Base-by-base conservation (phyloP, 352 stramenopile genomes). In the Blastocystis sp. region DNA sequence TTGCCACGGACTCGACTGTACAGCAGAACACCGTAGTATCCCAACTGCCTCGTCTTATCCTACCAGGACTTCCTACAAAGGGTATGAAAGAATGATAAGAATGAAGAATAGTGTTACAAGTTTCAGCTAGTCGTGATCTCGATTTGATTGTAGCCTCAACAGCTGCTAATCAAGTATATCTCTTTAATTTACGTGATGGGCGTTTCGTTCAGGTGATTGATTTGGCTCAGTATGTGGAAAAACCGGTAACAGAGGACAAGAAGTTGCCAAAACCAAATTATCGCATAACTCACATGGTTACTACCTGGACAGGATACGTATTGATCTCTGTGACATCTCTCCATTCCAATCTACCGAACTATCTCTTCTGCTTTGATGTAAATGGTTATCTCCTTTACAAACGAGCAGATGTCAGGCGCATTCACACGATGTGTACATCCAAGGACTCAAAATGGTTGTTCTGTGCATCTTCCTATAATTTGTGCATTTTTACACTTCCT, bases 271-370 rank as follows among this genome's bases (percentile, higher is more conserved):
- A 75, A 32, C 14, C 61, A n/a, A 74, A 74, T 54, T 87, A 87
- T 43, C 59, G 59, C 59, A 78, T 87, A 21, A 87, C 59, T 42
- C 59, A 78, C 37, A 24, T 87, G 65, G 39, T 52, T 16, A 87
- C 77, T 19, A 87, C 77, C 46, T 87, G 77, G 77, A 87, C 43
- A 6, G 77, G 77, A 12, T 87, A 87, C 65, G 19, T 87, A n/a
- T 1, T 87, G 5, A 42, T 87, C 4, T 56, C 77, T 7, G 56
- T 87, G n/a, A 65, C 43, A 12, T 74, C 39, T 6, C 39, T 78
- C 16, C 59, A 57, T 14, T 46, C 39, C 1, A 21, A 7, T 37
- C 24, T 87, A 35, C 59, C 59, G n/a, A 87, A 87, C 43, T 87
- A 87, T 46, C 59, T 87, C 1, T 77, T 87, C 39, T 87, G 77